Conservation (phyloP, 2,329 filamentous ascomycete genomes). For the Pseudopyrenochaeta lycopersici region DNA sequence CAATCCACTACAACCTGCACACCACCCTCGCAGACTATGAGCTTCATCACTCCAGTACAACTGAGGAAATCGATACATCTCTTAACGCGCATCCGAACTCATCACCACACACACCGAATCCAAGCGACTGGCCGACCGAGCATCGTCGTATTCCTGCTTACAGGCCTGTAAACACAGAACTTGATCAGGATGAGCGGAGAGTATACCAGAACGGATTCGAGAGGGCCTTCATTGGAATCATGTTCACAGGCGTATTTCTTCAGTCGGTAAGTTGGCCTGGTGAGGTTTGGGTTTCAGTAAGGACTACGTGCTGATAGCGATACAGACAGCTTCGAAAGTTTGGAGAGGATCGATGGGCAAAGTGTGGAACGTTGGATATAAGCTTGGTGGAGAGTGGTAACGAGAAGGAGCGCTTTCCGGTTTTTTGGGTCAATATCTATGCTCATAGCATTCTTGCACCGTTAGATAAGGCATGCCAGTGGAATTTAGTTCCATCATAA, state of each 20-base stretch:
- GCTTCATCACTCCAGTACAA: conserved; percentile 52
- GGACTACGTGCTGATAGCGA: background rate
- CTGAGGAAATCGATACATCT: conserved; percentile 31
- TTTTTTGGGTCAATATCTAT: too few species aligned
- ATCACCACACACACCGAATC: conserved; percentile 36
- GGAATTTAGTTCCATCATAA: too few species aligned
- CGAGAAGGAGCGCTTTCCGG: background rate
- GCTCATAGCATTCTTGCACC: too few species aligned
- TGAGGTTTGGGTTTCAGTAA: background rate
- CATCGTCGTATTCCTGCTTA: conserved; percentile 59
- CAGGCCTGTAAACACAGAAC: conserved; percentile 55
- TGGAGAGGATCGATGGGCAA: conserved; percentile 63
- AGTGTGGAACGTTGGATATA: conserved; percentile 60
- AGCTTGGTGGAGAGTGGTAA: conserved; percentile 64
- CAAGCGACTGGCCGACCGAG: conserved; percentile 57
- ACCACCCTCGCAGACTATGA: conserved; percentile 57
- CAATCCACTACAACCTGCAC: conserved; percentile 46
- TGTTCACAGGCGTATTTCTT: conserved; percentile 60
- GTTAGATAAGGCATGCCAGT: too few species aligned
- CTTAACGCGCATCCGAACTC: conserved; percentile 40
- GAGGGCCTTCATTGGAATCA: conserved; percentile 58
- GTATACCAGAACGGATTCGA: conserved; percentile 57
- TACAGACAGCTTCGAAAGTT: conserved; percentile 53
- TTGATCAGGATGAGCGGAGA: conserved; percentile 54
- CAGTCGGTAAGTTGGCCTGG: conserved; percentile 51